These are phyloP conservation scores for Cryptosporidium sp. DNA, from an alignment of 169 alveolate genomes.

Conservation along the genomic window DNA sequence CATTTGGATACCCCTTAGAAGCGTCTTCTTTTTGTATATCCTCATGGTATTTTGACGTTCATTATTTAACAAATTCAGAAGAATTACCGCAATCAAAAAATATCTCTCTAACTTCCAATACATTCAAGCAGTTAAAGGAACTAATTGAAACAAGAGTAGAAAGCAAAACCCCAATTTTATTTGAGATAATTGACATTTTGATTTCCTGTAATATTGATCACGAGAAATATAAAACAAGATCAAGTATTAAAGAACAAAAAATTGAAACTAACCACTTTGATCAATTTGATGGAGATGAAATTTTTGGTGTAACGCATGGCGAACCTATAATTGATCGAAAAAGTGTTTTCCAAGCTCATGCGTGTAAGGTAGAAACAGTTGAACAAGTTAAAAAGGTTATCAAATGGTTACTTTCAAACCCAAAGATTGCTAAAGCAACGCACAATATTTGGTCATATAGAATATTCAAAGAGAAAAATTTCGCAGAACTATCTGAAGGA, in stretches of 20 bases:
- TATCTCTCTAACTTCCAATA: slow-evolving; percentile 21
- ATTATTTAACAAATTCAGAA: background rate
- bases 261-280: background rate
- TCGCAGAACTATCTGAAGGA: background rate
- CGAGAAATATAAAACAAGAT: background rate
- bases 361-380: slow-evolving; percentile 43
- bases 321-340: slow-evolving; percentile 77
- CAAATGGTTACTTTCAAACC: slow-evolving; percentile 45
- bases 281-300: slow-evolving; percentile 18
- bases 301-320: slow-evolving; percentile 70
- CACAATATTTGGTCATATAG: slow-evolving; percentile 78
- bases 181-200: slow-evolving; percentile 37
- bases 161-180: slow-evolving; percentile 6
- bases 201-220: slow-evolving; percentile 24
- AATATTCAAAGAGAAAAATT: slow-evolving; percentile 18
- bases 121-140: slow-evolving; percentile 40
- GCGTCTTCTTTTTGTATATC: slow-evolving; percentile 22
- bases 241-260: background rate
- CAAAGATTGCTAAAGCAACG: slow-evolving; percentile 77
- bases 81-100: slow-evolving; percentile 5
- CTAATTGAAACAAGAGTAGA: slow-evolving; percentile 17
- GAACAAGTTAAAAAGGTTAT: slow-evolving; percentile 60
- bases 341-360: slow-evolving; percentile 79
- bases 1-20: slow-evolving; percentile 52
- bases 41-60: slow-evolving; percentile 58